Evolutionary conservation across 177 flowering plant genomes (phyloP).

Genomic region (Vitis hybrid): DNA sequence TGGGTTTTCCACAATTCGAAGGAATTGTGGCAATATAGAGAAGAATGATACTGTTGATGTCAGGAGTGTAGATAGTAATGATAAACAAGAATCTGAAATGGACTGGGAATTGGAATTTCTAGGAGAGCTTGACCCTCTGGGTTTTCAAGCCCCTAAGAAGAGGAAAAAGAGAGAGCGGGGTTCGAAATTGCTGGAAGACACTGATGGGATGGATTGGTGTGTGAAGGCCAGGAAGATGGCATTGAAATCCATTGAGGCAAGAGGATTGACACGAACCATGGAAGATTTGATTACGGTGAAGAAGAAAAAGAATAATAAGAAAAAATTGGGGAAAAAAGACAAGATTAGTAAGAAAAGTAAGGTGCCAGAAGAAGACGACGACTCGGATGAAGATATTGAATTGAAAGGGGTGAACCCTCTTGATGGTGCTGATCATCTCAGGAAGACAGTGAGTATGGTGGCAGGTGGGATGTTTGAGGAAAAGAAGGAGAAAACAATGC

Average conservation of each 20-base stretch:
- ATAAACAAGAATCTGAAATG: constrained; percentile 4
- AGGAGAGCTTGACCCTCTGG: constrained; percentile 59
- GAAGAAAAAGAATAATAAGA: constrained; percentile 54
- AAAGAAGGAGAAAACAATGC: constrained; percentile 60
- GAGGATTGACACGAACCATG: constrained; percentile 57
- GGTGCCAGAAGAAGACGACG: constrained; percentile 30
- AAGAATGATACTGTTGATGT: neutral
- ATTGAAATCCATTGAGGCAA: constrained; percentile 63
- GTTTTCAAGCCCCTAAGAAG: constrained; percentile 39
- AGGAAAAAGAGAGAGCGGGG: constrained; percentile 28
- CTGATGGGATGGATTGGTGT: constrained; percentile 89
- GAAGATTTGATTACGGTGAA: constrained; percentile 48
- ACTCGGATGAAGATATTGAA: constrained; percentile 32
- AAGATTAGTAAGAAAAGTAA: constrained; percentile 21
- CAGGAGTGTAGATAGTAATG: constrained; percentile 9
- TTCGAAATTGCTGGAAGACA: constrained; percentile 48
- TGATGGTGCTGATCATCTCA: constrained; percentile 30
- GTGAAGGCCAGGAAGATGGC: constrained; percentile 76
- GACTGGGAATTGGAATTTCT: constrained; percentile 81
- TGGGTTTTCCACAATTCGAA: constrained; percentile 18
- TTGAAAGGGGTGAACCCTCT: constrained; percentile 18
- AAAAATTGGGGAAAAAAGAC: constrained; percentile 22
- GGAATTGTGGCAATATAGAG: constrained; percentile 15
- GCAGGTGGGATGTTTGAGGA: constrained; percentile 74
- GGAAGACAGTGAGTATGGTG: constrained; percentile 44